Base-by-base conservation (phyloP, 2,329 filamentous ascomycete genomes). In the Claviceps spartinae region DNA sequence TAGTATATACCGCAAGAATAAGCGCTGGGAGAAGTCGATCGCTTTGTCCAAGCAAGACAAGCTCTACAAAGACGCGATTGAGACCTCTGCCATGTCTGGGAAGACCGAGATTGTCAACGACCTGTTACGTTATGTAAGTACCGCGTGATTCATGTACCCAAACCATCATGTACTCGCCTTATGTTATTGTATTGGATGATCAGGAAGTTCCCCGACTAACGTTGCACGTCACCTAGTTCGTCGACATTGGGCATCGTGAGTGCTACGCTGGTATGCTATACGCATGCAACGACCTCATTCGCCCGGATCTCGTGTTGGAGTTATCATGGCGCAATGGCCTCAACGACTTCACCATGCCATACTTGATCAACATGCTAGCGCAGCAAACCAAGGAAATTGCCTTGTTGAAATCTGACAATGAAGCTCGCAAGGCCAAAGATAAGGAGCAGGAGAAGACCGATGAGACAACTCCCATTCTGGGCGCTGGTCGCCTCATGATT, bases 251-350 rank as follows among this genome's bases (percentile, higher is more conserved):
- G 62, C 95, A 91, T 76, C 89, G 91, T 56, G 93, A 98, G 69
- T 98, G 93, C 78, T 98, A 95, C 67, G 93, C 96, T n/a, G 94
- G 90, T 65, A 98, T 98, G 90, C 79, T 98, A 48, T 98, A 98
- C 66, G 85, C 94, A 50, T 98, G 93, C 77, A 95, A 98, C 71
- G 93, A 97, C 54, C 85, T 98, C 56, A 90, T 98, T 60, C 88
- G 88, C 18, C 85, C 94, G 3, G 89, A 97, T 64, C 76, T 94
- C 50, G 85, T 98, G 54, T 81, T 98, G 69, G 93, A 98, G 73
- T 80, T 98, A 53, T 97, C 93, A 54, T 98, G 93, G 93, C 91
- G 93, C 61, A 78, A 95, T 66, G 88, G 89, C 54, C 84, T 98
- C 41, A 82, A 84, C 62, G 93, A 98, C 73, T 98, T 95, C 72